Evolutionary conservation across 73 alveolate species (phyloP).

Genomic region (Tetrahymena elliotti): DNA sequence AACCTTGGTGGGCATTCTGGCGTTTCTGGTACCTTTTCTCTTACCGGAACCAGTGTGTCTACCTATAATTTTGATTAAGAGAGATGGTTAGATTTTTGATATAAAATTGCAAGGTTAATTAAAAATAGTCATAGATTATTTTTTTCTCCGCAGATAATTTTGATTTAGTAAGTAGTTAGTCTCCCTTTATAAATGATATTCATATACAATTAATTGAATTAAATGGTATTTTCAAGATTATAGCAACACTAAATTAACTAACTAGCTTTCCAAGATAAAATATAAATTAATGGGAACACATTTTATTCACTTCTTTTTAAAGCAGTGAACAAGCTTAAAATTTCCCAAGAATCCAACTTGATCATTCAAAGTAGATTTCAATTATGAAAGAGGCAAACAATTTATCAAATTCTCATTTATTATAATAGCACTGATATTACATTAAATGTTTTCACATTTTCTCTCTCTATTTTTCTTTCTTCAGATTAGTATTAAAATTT

Average conservation of each 20-base stretch:
- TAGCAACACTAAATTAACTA: not conserved
- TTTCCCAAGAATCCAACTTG: not conserved
- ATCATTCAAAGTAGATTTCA: not conserved
- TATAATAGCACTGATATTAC: not conserved
- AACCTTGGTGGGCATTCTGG: slow-evolving; percentile 96
- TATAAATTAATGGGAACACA: not conserved
- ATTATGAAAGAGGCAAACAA: not conserved
- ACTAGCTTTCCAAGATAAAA: not conserved
- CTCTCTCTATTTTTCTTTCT: no score
- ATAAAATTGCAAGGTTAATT: not conserved
- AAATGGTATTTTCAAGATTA: not conserved
- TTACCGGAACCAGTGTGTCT: slow-evolving; percentile 98
- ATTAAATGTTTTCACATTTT: no score
- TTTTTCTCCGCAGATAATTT: not conserved
- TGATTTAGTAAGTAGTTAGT: not conserved
- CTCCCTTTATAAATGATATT: not conserved
- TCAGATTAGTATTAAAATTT: no score
- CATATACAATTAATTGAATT: no score
- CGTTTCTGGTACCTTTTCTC: slow-evolving; percentile 95
- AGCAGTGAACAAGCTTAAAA: not conserved
- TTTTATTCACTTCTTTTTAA: not conserved
- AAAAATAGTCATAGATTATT: not conserved
- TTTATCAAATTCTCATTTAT: not conserved
- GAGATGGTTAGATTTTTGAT: not conserved
- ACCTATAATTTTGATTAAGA: slow-evolving; percentile 22